Conservation (phyloP, 2,329 filamentous ascomycete genomes). For the Ceratocystis cacaofunesta region DNA sequence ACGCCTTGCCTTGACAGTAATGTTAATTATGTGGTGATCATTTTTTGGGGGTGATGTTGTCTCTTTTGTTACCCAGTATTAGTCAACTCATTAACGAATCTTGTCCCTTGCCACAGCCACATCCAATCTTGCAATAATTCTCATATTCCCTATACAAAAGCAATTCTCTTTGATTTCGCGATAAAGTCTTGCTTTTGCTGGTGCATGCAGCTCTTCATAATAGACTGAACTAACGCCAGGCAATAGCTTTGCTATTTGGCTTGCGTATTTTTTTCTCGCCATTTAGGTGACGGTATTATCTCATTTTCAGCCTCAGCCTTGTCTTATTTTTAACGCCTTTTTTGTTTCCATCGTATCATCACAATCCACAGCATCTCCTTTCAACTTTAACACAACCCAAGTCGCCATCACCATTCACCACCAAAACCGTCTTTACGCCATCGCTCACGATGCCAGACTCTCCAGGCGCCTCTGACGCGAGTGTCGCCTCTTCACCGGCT, state of each 20-base stretch:
- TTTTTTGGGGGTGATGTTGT: not conserved
- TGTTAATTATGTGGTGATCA: not conserved
- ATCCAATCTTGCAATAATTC: not conserved
- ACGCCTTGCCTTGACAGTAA: not conserved
- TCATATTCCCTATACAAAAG: not conserved
- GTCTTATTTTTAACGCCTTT: not conserved
- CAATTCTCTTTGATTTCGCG: not conserved
- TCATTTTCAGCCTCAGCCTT: not conserved
- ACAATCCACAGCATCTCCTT: not conserved
- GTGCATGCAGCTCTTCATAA: not conserved
- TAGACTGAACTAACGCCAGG: not conserved
- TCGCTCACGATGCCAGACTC: constrained; percentile 16
- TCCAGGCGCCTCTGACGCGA: constrained; percentile 32
- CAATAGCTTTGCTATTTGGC: not conserved
- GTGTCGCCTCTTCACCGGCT: constrained; percentile 33
- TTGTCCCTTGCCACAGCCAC: not conserved
- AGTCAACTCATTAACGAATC: not conserved
- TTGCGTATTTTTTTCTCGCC: not conserved
- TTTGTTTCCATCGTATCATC: not conserved
- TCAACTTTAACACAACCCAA: not conserved
- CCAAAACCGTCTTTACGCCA: not conserved
- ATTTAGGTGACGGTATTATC: not conserved
- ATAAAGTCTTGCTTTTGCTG: not conserved
- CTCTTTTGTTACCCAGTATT: not conserved
- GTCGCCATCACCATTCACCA: not conserved